Percentiles rank a stretch among this genome's conserved stretches.
Evolutionary conservation across 352 stramenopile species (phyloP).

Genomic region (Phytophthora quininea): DNA sequence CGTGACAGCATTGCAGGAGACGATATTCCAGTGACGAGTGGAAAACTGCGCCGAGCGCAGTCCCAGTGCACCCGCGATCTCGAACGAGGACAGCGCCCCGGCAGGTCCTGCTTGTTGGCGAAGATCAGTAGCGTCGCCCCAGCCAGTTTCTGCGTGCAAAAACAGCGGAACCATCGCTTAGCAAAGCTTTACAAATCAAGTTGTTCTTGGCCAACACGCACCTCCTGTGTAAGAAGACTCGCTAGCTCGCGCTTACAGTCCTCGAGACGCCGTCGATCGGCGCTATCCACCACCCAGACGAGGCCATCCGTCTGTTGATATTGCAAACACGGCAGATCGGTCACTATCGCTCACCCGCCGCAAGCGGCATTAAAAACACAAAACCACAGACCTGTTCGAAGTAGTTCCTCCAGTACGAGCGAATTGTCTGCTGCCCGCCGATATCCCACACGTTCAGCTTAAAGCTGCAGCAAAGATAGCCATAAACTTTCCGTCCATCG

Average conservation of each 20-base stretch:
- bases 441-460: slow-evolving; percentile 99
- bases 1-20: slow-evolving; percentile 97
- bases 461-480: slow-evolving; percentile 72
- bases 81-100: slow-evolving; percentile 88
- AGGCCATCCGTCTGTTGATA: slow-evolving; percentile 94
- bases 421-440: slow-evolving; percentile 98
- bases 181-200: no score
- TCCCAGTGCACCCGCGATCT: slow-evolving; percentile 92
- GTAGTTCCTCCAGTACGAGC: slow-evolving; percentile 99
- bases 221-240: slow-evolving; percentile 89
- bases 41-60: slow-evolving; percentile 84
- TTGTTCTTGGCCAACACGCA: slow-evolving; percentile 21
- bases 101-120: slow-evolving; percentile 99
- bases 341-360: not conserved
- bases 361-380: no score
- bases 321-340: not conserved
- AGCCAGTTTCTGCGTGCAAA: slow-evolving; percentile 91
- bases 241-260: slow-evolving; percentile 93
- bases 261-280: slow-evolving; percentile 93
- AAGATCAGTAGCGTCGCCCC: slow-evolving; percentile 99
- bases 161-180: not conserved
- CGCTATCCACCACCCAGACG: slow-evolving; percentile 99
- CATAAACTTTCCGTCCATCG: not conserved
- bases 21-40: slow-evolving; percentile 88
- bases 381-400: slow-evolving; percentile 90